These are phyloP conservation scores for Stachybotrys chartarum DNA, from an alignment of 2,329 filamentous ascomycete species.

Conservation along the genomic window DNA sequence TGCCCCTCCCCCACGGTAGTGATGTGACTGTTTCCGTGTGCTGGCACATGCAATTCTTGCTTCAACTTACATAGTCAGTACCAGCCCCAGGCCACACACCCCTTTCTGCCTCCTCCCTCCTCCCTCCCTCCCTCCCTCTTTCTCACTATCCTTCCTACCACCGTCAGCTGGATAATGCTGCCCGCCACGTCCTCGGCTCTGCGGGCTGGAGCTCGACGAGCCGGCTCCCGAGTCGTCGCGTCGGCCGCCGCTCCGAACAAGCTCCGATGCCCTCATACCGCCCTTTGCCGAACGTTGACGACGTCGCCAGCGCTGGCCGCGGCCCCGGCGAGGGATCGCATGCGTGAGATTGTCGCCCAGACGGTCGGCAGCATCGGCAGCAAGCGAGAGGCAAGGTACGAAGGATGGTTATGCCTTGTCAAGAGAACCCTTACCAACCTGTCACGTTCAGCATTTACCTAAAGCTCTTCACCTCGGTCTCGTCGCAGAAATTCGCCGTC, in stretches of 20 bases:
- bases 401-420: too few species aligned
- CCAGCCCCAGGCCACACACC: too few species aligned
- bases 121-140: too few species aligned
- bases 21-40: too few species aligned
- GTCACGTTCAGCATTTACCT: conserved; percentile 50
- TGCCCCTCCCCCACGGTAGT: too few species aligned
- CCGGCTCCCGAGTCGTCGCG: conserved; percentile 21
- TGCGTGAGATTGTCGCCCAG: conserved; percentile 41
- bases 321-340: conserved; percentile 44
- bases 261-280: conserved; percentile 16
- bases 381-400: conserved; percentile 77
- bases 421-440: conserved; percentile 36
- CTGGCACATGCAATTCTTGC: too few species aligned
- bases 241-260: conserved; percentile 13
- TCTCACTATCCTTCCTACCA: too few species aligned
- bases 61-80: too few species aligned
- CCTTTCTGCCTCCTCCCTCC: too few species aligned
- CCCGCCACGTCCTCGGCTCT: conserved; percentile 33
- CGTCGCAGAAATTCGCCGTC: conserved; percentile 93
- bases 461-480: conserved; percentile 93
- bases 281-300: conserved; percentile 19
- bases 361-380: conserved; percentile 93
- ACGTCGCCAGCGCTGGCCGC: conserved; percentile 9
- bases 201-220: conserved; percentile 35
- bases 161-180: conserved; percentile 25